phyloP scores from a whole-genome alignment of 106 monocot genomes.

The Acorus gramineus region DNA sequence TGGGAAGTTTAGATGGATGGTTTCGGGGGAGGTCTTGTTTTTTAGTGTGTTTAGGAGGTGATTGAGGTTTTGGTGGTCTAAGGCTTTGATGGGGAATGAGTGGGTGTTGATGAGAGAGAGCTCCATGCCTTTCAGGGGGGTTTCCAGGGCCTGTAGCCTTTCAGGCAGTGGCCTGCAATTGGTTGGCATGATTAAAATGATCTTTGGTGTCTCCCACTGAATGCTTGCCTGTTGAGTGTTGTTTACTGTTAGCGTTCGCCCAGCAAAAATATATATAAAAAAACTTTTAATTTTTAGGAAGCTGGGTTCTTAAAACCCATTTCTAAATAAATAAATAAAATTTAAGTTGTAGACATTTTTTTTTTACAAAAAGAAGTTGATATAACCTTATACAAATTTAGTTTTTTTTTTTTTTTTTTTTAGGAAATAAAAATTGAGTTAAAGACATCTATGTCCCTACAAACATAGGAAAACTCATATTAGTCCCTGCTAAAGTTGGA shows the following conservation, averaged over 20 bases:
- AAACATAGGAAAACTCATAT: too few species aligned
- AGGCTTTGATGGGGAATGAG: conserved; percentile 12
- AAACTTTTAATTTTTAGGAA: not conserved
- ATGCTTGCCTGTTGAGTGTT: conserved; percentile 17
- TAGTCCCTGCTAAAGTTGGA: too few species aligned
- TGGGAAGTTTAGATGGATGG: not conserved
- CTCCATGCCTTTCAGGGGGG: conserved; percentile 51
- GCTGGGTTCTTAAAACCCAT: not conserved
- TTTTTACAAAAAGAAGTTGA: too few species aligned
- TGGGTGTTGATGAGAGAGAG: conserved; percentile 22
- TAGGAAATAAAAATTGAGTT: too few species aligned
- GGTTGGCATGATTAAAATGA: conserved; percentile 17
- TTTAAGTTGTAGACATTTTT: too few species aligned
- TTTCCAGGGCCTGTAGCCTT: conserved; percentile 23
- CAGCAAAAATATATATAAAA: too few species aligned
- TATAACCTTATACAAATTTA: too few species aligned
- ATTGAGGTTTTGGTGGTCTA: conserved; percentile 12
- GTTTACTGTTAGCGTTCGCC: not conserved
- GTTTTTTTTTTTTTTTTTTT: too few species aligned
- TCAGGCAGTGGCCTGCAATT: conserved; percentile 2
- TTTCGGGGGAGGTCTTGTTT: conserved; percentile 11
- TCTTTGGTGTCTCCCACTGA: conserved; percentile 40
- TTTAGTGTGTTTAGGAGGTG: conserved; percentile 13
- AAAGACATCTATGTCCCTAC: too few species aligned
- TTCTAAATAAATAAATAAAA: too few species aligned